phyloP scores from a whole-genome alignment of 768 basidiomycete genomes.

The Strobilomyces dryophilus region DNA sequence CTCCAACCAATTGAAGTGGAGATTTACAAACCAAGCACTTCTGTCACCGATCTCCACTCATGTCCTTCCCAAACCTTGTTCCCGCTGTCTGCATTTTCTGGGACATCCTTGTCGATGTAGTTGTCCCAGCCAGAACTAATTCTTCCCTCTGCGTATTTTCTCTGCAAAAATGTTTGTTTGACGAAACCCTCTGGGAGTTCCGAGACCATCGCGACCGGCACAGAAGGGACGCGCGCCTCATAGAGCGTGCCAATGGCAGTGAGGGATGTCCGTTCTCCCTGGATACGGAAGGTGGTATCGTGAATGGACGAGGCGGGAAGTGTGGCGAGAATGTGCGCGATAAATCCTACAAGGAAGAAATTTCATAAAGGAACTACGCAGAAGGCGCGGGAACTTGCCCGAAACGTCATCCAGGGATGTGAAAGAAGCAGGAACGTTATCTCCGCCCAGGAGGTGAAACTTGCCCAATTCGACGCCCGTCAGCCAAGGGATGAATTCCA shows the following conservation, averaged over 20 bases:
- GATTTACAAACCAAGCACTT: constrained; percentile 25
- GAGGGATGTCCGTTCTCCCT: constrained; percentile 32
- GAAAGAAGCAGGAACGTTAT: constrained; percentile 27
- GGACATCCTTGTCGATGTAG: constrained; percentile 25
- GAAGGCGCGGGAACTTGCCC: constrained; percentile 16
- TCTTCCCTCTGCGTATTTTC: constrained; percentile 26
- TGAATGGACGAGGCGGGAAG: constrained; percentile 24
- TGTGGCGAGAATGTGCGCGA: constrained; percentile 32
- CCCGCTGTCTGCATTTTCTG: constrained; percentile 28
- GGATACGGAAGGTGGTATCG: constrained; percentile 33
- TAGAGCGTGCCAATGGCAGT: constrained; percentile 28
- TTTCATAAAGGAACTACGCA: constrained; percentile 1
- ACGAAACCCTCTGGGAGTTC: constrained; percentile 29
- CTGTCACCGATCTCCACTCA: constrained; percentile 18
- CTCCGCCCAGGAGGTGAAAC: constrained; percentile 32
- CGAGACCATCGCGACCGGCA: constrained; percentile 20
- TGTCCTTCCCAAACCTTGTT: constrained; percentile 34
- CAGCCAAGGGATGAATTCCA: constrained; percentile 29
- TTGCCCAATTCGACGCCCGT: constrained; percentile 27
- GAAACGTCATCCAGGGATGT: constrained; percentile 33
- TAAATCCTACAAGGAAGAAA: constrained; percentile 27
- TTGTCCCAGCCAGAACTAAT: constrained; percentile 35
- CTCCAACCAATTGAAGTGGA: background rate
- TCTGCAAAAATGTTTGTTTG: constrained; percentile 31
- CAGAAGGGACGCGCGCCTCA: constrained; percentile 16